These are phyloP conservation scores for Aspergillus campestris DNA, from an alignment of 495 filamentous ascomycete species.

Conservation along the genomic window DNA sequence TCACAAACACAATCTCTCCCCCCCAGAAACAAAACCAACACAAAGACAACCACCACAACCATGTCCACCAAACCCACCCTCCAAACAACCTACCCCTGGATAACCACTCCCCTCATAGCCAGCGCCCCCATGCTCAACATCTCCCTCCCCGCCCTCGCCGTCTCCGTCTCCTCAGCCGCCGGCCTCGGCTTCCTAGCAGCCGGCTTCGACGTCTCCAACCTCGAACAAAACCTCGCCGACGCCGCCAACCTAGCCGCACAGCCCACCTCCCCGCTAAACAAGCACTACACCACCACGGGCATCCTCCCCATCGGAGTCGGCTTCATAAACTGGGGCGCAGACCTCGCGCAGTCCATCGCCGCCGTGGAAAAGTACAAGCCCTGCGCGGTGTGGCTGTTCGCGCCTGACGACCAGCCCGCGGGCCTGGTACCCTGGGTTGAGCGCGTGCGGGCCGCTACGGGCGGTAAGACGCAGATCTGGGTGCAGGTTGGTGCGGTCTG, in stretches of 20 bases:
- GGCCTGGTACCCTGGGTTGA: constrained; percentile 46
- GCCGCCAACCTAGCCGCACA: constrained; percentile 10
- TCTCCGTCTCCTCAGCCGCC: constrained; percentile 53
- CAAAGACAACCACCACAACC: not conserved
- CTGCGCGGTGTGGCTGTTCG: constrained; percentile 62
- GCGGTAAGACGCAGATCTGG: constrained; percentile 47
- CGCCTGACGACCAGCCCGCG: constrained; percentile 29
- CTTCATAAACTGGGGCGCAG: constrained; percentile 43
- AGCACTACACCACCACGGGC: constrained; percentile 1
- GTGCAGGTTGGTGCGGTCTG: constrained; percentile 58
- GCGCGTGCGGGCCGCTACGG: constrained; percentile 28
- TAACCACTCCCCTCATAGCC: constrained; percentile 45
- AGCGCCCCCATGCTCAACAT: constrained; percentile 62
- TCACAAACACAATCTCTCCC: not conserved
- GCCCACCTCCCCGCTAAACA: not conserved
- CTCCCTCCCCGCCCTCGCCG: constrained; percentile 44
- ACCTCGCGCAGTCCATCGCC: constrained; percentile 29
- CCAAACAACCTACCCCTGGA: constrained; percentile 8
- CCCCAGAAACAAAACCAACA: not conserved
- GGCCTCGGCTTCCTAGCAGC: constrained; percentile 43
- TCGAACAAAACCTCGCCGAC: constrained; percentile 18
- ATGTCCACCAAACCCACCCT: constrained; percentile 1
- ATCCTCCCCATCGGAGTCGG: constrained; percentile 53
- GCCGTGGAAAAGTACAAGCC: constrained; percentile 41
- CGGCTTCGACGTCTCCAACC: constrained; percentile 20